Evolutionary conservation across 169 alveolate species (phyloP), one percentile per base, ranked within the genome.

Genomic region (Miamiensis avidus): DNA sequence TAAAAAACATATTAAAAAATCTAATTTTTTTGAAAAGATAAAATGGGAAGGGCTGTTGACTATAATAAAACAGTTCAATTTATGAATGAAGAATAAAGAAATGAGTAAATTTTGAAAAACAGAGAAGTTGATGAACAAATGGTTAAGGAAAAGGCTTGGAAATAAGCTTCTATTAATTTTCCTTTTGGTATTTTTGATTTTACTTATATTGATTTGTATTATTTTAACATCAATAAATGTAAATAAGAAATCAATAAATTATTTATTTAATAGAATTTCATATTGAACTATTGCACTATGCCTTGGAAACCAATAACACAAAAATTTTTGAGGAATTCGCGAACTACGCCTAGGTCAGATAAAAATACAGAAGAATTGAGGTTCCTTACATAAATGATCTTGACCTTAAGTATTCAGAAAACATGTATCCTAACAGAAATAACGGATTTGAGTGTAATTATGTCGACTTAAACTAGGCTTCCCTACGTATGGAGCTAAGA

Each of bases 301-400:
- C 95, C 31, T 93, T 85, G 91, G 97, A 93, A 78, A 91, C 94
- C 75, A 91, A 92, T 76, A 73, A 89, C 34, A 89, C 83, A 81
- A 85, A 86, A 29, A 95, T 87, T 64, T 95, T 95, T 78, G 95
- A 93, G 31, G 92, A 89, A 31, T 75, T 95, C 31, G 89, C 89
- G 31, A 93, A 92, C 77, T 86, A 93, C 64, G 95, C 96, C 31
- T 88, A 86, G 74, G 84, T 90, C 29, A 89, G 98, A 89, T 82
- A 91, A 33, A 92, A 92, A 86, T 93, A 91, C 86, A 83, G 98
- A 78, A 90, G 95, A 83, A 91, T 93, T 27, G 98, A 95, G 76
- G 95, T 90, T 28, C 98, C 98, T 25, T 95, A 93, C 84, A 87
- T 95, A 25, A 89, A 92, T 29, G 95, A 95, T 76, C 92, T 93